Conservation (phyloP, 2,329 filamentous ascomycete genomes). For the Colletotrichum sp. region DNA sequence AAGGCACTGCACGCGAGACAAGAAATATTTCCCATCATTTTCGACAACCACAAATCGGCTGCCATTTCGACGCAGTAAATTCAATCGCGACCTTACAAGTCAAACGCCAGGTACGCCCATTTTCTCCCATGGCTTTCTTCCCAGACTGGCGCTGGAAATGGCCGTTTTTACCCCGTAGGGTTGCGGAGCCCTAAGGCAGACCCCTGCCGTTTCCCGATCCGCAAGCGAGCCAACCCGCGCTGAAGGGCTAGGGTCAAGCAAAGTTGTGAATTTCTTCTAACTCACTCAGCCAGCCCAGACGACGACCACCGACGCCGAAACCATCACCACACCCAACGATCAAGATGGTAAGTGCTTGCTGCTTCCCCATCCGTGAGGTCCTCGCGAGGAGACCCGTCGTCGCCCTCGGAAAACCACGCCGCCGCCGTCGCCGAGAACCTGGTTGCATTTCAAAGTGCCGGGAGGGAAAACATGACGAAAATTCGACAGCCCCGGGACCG, state of each 20-base stretch:
- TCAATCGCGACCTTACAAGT: background rate
- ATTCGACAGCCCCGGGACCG: background rate
- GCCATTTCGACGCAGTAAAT: background rate
- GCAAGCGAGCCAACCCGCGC: conserved; percentile 50
- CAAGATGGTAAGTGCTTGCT: conserved; percentile 59
- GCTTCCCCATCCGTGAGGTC: conserved; percentile 22
- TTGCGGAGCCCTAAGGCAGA: conserved; percentile 43
- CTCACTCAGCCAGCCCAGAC: conserved; percentile 32
- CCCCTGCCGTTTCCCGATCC: conserved; percentile 31
- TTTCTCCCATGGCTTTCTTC: background rate
- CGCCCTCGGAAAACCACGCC: background rate
- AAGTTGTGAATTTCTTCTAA: conserved; percentile 52
- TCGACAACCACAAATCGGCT: background rate
- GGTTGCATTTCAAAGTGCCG: background rate
- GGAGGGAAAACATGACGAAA: background rate
- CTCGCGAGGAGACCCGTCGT: background rate
- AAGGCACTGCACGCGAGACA: background rate
- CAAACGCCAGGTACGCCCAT: background rate
- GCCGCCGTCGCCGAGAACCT: background rate
- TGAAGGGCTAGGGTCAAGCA: conserved; percentile 39
- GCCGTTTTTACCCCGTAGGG: conserved; percentile 31
- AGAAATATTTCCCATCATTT: background rate
- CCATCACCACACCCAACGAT: conserved; percentile 58
- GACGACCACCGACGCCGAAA: conserved; percentile 51
- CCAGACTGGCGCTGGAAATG: background rate